Base-by-base conservation (phyloP, 2,329 filamentous ascomycete genomes). In the Exophiala sp. region DNA sequence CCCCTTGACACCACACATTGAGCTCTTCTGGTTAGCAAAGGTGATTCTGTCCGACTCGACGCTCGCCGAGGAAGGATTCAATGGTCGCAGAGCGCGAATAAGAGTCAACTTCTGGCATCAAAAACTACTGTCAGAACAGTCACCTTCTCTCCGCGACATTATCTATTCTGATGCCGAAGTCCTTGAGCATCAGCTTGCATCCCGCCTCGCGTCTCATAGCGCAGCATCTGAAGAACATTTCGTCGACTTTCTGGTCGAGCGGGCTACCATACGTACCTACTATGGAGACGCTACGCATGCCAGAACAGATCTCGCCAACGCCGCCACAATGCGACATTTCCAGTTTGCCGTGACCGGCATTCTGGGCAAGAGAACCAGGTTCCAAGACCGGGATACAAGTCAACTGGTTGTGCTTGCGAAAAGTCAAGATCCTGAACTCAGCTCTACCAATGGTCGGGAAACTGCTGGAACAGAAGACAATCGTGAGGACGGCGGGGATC, bases 381-480 rank as follows among this genome's bases (percentile, higher is more conserved):
- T 69, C 50, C 72, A 70, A 58, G 61, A 69, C 10, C 62, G 66
- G 2, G 64, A 70, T 55, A 73, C 82, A 54, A 95, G 88, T 61
- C 93, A 98, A 66, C 75, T 98, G 22, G 86, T 98, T 1, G 88
- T 98, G 2, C 72, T 97, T 23, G 93, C 93, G 1, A 88, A 81
- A 65, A 96, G 90, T 64, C 64, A 69, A 1, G 58, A 61, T 21
- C 60, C 58, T 1, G 47, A 62, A 3, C 58, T 53, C 5, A 43
- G 52, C 6, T 30, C 18, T 10, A 18, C 21, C 42, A n/a, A 8
- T n/a, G 10, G 7, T 34, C 41, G 10, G 13, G 29, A 32, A 6
- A 19, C 16, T 11, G 24, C 19, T 10, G 29, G 9, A 23, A 5
- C 38, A 6, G 10, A 5, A 18, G 45, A 21, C 32, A 5, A 11